Evolutionary conservation across 75 land plant genomes (phyloP).

Genomic region (Adiantum capillusveneris): DNA sequence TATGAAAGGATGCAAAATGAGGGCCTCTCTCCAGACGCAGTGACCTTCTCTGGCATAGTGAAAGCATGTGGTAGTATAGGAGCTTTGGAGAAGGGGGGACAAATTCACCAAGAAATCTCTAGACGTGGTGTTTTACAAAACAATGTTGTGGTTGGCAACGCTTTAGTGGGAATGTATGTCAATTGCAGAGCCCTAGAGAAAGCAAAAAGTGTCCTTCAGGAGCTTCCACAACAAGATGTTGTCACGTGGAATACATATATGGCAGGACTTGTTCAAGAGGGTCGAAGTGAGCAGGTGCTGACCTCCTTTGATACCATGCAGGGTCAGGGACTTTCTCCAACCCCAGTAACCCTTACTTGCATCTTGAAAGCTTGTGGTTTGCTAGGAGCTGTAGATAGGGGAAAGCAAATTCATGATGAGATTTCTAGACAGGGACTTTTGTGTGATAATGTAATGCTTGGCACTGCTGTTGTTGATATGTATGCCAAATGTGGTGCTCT

Average conservation of each 20-base stretch:
- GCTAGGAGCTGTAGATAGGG: too few species aligned
- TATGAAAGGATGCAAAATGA: neutral
- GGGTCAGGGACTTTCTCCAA: neutral
- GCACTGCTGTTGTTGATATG: too few species aligned
- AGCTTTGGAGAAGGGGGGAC: neutral
- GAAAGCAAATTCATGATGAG: too few species aligned
- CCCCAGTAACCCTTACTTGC: neutral
- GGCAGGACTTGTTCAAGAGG: conserved; percentile 61
- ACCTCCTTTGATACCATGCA: conserved; percentile 43
- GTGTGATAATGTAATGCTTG: too few species aligned
- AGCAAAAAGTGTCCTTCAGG: conserved; percentile 47
- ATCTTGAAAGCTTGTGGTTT: conserved; percentile 3
- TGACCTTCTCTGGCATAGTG: conserved; percentile 1
- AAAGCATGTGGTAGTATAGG: neutral
- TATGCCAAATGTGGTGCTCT: too few species aligned
- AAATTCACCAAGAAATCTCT: neutral
- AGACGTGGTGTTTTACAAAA: neutral
- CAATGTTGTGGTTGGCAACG: conserved; percentile 26
- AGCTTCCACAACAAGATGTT: conserved; percentile 37
- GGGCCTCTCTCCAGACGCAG: conserved; percentile 1
- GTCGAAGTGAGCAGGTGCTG: conserved; percentile 35
- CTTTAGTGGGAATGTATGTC: conserved; percentile 65
- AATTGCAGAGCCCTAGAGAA: conserved; percentile 41
- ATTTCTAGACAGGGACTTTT: too few species aligned
- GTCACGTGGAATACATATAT: conserved; percentile 75